Percentiles rank a stretch among this genome's conserved stretches.
Conservation (phyloP, 345 rosid species). For the Chamaenerion angustifolium region DNA sequence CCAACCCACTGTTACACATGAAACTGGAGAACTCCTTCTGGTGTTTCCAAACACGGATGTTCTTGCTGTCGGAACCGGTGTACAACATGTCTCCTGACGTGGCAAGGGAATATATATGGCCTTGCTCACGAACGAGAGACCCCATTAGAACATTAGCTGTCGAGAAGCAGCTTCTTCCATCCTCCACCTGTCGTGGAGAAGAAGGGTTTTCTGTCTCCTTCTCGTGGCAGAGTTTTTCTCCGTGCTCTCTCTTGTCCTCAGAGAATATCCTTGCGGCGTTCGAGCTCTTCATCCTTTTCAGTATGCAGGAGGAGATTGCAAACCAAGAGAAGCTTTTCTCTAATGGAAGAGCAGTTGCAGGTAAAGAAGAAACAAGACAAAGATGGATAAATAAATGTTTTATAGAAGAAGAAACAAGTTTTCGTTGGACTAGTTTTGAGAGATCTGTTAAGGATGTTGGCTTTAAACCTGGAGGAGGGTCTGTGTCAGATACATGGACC, state of each 20-base stretch:
- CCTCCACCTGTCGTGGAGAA: conserved; percentile 2
- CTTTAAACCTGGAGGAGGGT: too few relatives aligned
- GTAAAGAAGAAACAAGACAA: too few relatives aligned
- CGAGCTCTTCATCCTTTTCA: conserved; percentile 4
- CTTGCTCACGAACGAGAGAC: conserved; percentile 70
- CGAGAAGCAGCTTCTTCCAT: neutral
- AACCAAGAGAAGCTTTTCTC: too few relatives aligned
- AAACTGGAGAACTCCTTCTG: conserved; percentile 59
- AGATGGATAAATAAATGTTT: too few relatives aligned
- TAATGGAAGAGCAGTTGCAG: too few relatives aligned
- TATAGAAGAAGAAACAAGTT: too few relatives aligned
- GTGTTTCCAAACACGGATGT: conserved; percentile 76
- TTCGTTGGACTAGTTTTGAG: too few relatives aligned
- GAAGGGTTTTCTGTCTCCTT: conserved; percentile 18
- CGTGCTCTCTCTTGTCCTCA: conserved; percentile 10
- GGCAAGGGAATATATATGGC: conserved; percentile 74
- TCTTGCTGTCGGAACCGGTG: conserved; percentile 80
- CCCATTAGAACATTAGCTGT: conserved; percentile 49
- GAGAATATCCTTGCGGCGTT: conserved; percentile 11
- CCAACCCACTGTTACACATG: conserved; percentile 69
- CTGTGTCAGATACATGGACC: too few relatives aligned
- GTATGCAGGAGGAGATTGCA: too few relatives aligned
- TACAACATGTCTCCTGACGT: conserved; percentile 49
- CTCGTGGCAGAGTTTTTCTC: neutral
- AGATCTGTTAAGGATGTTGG: too few relatives aligned